Base-by-base conservation (phyloP, 495 filamentous ascomycete genomes). In the Aspergillus indologenus region DNA sequence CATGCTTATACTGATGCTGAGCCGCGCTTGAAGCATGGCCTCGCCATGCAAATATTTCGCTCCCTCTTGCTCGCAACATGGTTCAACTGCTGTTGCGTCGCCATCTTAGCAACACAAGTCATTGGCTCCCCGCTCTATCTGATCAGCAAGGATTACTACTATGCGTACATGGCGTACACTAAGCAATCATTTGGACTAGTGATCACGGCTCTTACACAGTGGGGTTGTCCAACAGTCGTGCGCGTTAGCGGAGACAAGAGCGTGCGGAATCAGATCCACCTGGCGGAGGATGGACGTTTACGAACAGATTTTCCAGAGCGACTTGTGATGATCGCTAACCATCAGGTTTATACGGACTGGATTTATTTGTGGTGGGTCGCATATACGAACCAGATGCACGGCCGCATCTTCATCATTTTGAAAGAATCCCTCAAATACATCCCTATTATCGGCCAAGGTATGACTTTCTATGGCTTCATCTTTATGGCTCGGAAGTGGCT, bases 311-410 rank as follows among this genome's bases (percentile, higher is more conserved):
- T 89, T 56, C 82, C 83, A 7, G 81, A 87, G 67, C 77, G 86
- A 19, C 62, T 86, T 54, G 78, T 89, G 48, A 55, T 89, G 67
- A 85, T 89, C 52, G 76, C 86, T 12, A 89, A 89, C 52, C 86
- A 89, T 62, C 85, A 87, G 65, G 81, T 89, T 12, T 89, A 89
- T 67, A 87, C 85, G 9, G 86, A 89, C 55, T 89, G 86, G 86
- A 72, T 88, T 9, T 89, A 89, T 65, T 76, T 89, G 1, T 89
- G 86, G 86, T 89, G 86, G 86, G 71, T 84, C 43, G 80, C 83
- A 14, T 89, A 88, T 62, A 82, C 85, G 2, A 80, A 81, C 55
- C 60, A 63, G 22, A 88, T 85, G 83, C 86, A 89, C 62, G 86
- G 86, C 7, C 85, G 84, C 51, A 72, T 89, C 61, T 89, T 81